Conservation (phyloP, 2,329 filamentous ascomycete species). For the Plenodomus lindquistii region DNA sequence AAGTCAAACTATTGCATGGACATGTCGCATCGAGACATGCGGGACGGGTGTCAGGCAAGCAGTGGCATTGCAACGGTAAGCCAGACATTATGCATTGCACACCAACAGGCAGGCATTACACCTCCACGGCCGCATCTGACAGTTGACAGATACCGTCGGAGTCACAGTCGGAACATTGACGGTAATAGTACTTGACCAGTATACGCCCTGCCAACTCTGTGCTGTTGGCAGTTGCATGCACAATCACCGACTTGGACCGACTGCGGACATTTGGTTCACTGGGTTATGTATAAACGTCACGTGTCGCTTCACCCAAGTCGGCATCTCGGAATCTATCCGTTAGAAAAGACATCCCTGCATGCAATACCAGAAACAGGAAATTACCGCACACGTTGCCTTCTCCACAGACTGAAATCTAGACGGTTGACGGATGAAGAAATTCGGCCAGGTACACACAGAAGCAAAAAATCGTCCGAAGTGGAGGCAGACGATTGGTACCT, state of each 20-base stretch:
- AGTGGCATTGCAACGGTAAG: not conserved
- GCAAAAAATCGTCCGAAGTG: conserved; percentile 1
- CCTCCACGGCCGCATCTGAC: conserved; percentile 1
- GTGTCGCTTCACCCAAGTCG: not conserved
- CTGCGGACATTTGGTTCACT: not conserved
- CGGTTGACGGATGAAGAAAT: not conserved
- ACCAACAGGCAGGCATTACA: not conserved
- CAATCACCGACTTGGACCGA: not conserved
- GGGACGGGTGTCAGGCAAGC: not conserved
- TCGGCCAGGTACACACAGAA: not conserved
- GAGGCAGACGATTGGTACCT: conserved; percentile 4
- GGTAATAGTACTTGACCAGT: too few relatives aligned
- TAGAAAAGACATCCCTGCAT: not conserved
- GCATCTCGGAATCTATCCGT: not conserved
- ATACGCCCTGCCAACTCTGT: not conserved
- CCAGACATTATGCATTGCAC: conserved; percentile 1
- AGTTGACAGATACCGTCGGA: conserved; percentile 6
- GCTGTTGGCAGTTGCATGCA: not conserved
- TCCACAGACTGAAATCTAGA: not conserved
- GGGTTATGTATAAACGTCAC: not conserved
- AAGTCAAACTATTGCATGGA: not conserved
- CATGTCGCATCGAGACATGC: not conserved
- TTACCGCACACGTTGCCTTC: not conserved
- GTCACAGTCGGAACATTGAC: not conserved
- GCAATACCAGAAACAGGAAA: not conserved